Percentiles rank a stretch among this genome's conserved stretches.
Conservation (phyloP, 129 eudicot genomes). For the Flaveria brownii region DNA sequence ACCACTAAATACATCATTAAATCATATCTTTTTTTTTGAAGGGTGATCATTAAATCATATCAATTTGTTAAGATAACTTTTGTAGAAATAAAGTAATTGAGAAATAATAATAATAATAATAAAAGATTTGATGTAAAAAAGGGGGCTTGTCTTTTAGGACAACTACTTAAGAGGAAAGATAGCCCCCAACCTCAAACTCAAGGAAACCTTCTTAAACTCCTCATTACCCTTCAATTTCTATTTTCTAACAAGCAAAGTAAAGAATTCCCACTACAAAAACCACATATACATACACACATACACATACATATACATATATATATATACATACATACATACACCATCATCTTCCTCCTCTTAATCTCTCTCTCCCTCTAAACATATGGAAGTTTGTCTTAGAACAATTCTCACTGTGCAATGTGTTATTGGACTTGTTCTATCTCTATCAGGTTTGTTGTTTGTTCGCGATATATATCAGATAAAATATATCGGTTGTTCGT, state of each 20-base stretch:
- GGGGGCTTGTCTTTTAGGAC: constrained; percentile 42
- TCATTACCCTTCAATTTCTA: constrained; percentile 25
- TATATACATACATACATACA: too few relatives aligned
- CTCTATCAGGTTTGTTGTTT: constrained; percentile 22
- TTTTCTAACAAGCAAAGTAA: constrained; percentile 44
- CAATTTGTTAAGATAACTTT: constrained; percentile 26
- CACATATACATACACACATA: constrained; percentile 7
- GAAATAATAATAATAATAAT: not conserved
- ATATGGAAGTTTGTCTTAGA: constrained; percentile 35
- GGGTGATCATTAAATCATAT: not conserved
- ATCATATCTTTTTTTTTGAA: too few relatives aligned
- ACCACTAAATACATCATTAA: too few relatives aligned
- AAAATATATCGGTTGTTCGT: too few relatives aligned
- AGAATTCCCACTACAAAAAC: constrained; percentile 34
- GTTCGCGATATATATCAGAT: too few relatives aligned
- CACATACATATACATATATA: not conserved
- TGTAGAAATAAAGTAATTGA: constrained; percentile 27
- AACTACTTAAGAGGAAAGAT: constrained; percentile 38
- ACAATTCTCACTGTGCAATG: constrained; percentile 31
- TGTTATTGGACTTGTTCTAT: constrained; percentile 36
- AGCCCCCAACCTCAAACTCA: constrained; percentile 34
- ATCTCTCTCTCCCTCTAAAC: constrained; percentile 25
- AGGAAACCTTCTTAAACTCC: constrained; percentile 31
- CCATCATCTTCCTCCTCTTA: constrained; percentile 19
- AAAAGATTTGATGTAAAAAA: not conserved